These are phyloP conservation scores for Hansenula lynferdii DNA, from an alignment of 1,139 yeast species.

Conservation along the genomic window DNA sequence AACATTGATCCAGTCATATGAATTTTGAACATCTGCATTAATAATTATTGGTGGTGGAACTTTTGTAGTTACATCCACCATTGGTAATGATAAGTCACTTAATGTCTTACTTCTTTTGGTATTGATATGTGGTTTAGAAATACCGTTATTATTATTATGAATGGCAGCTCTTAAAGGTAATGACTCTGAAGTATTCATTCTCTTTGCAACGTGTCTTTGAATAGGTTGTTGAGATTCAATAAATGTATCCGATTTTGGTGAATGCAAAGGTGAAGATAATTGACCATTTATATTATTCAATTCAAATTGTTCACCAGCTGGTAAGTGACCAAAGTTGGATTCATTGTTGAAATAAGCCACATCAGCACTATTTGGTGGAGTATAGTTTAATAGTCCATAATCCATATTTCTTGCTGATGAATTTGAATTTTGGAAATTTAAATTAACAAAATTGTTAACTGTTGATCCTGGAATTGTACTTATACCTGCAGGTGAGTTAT, in stretches of 20 bases:
- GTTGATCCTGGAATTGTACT: background rate
- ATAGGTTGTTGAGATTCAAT: background rate
- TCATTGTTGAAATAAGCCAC: background rate
- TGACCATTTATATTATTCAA: background rate
- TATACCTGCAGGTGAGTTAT: background rate
- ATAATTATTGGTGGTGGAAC: background rate
- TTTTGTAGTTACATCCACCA: background rate
- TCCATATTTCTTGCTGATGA: background rate
- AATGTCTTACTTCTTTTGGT: slow-evolving; percentile 1
- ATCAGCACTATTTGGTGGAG: background rate
- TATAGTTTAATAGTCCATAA: background rate
- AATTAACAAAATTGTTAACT: background rate
- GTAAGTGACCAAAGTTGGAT: background rate
- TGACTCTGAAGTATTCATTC: background rate
- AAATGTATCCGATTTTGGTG: background rate
- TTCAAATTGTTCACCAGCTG: background rate
- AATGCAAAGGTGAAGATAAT: slow-evolving; percentile 2
- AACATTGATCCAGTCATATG: slow-evolving; percentile 1
- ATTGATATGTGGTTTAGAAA: background rate
- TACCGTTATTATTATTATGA: background rate
- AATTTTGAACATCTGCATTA: slow-evolving; percentile 1
- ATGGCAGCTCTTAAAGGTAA: background rate
- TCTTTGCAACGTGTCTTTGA: background rate
- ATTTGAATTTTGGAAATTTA: background rate
- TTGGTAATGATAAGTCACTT: background rate